Evolutionary conservation across 306 rosid genomes (phyloP).

Genomic region (Cicer cuneatum): DNA sequence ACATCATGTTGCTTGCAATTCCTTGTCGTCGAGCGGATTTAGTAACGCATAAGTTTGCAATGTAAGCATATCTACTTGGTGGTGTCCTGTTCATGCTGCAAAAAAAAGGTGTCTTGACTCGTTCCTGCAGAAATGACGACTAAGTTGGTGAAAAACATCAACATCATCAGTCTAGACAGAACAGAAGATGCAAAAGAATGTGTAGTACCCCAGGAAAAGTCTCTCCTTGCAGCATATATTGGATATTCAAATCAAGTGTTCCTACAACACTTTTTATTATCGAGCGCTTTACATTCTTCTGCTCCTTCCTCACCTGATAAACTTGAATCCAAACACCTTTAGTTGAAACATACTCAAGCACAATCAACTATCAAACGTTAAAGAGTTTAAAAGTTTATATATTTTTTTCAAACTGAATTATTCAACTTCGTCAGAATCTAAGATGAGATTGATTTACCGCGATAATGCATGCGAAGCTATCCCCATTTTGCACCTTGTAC

Average conservation of each 20-base stretch:
- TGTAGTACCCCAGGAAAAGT: slow-evolving; percentile 82
- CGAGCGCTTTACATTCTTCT: slow-evolving; percentile 61
- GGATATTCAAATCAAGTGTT: slow-evolving; percentile 84
- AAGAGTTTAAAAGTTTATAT: slow-evolving; percentile 12
- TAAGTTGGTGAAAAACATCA: slow-evolving; percentile 24
- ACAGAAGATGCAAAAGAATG: slow-evolving; percentile 24
- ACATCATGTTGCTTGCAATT: slow-evolving; percentile 79
- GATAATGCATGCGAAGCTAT: slow-evolving; percentile 70
- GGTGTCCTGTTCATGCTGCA: slow-evolving; percentile 59
- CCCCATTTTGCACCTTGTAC: slow-evolving; percentile 54
- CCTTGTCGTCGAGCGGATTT: slow-evolving; percentile 84
- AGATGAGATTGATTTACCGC: slow-evolving; percentile 57
- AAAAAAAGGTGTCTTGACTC: slow-evolving; percentile 63
- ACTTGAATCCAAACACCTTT: slow-evolving; percentile 52
- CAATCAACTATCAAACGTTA: slow-evolving; percentile 15
- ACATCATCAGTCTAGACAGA: slow-evolving; percentile 33
- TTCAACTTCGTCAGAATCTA: slow-evolving; percentile 28
- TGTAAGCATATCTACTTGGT: slow-evolving; percentile 71
- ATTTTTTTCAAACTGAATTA: slow-evolving; percentile 23
- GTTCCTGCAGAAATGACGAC: slow-evolving; percentile 60
- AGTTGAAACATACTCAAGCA: slow-evolving; percentile 36
- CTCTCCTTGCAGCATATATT: slow-evolving; percentile 79
- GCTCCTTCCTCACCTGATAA: slow-evolving; percentile 81
- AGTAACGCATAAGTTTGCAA: slow-evolving; percentile 81
- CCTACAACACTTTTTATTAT: slow-evolving; percentile 80